Conservation (phyloP, 768 basidiomycete genomes). For the Suillus ampliporus region DNA sequence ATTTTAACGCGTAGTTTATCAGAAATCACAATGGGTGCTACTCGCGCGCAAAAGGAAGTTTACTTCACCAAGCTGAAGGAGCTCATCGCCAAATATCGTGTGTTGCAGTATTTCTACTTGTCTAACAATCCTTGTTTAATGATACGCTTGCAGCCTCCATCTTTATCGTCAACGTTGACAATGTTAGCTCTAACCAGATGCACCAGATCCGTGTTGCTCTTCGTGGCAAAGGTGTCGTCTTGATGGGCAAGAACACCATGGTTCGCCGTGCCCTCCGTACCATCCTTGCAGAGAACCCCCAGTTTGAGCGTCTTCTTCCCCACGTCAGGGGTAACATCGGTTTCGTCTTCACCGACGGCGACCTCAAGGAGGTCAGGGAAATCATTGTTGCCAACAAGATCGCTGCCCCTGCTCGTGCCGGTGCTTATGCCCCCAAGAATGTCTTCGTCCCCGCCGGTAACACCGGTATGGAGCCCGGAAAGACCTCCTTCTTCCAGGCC, state of each 20-base stretch:
- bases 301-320: conserved; percentile 96
- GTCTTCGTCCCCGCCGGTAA: conserved; percentile 93
- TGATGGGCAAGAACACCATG: conserved; percentile 99
- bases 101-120: conserved; percentile 39
- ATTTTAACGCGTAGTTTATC: conserved; percentile 3
- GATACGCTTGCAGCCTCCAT: conserved; percentile 75
- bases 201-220: conserved; percentile 96
- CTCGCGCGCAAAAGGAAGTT: conserved; percentile 85
- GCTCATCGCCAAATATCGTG: conserved; percentile 88
- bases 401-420: conserved; percentile 97
- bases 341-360: conserved; percentile 93
- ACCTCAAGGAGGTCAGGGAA: conserved; percentile 95
- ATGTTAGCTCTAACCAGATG: conserved; percentile 99
- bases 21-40: conserved; percentile 80
- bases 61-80: conserved; percentile 96
- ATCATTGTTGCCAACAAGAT: conserved; percentile 97
- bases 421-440: conserved; percentile 92
- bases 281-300: conserved; percentile 87
- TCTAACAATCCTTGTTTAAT: conserved; percentile 7
- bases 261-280: conserved; percentile 96
- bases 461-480: conserved; percentile 99
- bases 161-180: conserved; percentile 99
- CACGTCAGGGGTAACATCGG: conserved; percentile 98
- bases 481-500: conserved; percentile 99
- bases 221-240: conserved; percentile 93